Base-by-base conservation (phyloP, 345 rosid genomes). In the Raphanus raphanistrum region DNA sequence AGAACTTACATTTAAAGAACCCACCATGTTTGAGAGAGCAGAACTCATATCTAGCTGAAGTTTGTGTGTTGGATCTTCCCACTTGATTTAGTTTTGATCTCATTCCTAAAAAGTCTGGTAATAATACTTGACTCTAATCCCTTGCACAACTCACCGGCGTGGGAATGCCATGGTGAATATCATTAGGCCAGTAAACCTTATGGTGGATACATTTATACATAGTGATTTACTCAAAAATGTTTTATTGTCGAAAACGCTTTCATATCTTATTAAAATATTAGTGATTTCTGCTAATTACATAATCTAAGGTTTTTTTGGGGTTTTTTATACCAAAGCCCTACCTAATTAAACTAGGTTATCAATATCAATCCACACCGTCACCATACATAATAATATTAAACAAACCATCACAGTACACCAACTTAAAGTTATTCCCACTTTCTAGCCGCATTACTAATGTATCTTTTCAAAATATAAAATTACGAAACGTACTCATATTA, bases 351-450 rank as follows among this genome's bases (percentile, higher is more conserved):
- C 63, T 69, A 76, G 2, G 0, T 21, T 21, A 21, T 21, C 55
- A 16, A 69, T 50, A 35, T 59, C 63, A 12, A 57, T 60, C 45
- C 70, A n/a, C 80, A 58, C 62, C 31, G 31, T 27, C 62, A 69
- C 63, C 74, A 76, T 33, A 50, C 13, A 43, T 35, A 25, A 66
- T 27, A 66, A 38, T 36, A 21, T 38, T 45, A 28, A 31, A 63
- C 16, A 43, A 43, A 28, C 54, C 41, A 76, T 50, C 55, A 63
- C 21, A 72, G 35, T 38, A 33, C 45, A 76, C 74, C 62, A 50
- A 62, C 36, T 17, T 60, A 48, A 50, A 69, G 63, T 66, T 27
- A n/a, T 61, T 33, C 64, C 80, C 26, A 62, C 64, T 35, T 60
- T 76, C 15, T 21, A 61, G 29, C 17, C 78, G 13, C 57, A 62